These are phyloP conservation scores for Xylaria castorea DNA, from an alignment of 495 filamentous ascomycete genomes.

Conservation along the genomic window DNA sequence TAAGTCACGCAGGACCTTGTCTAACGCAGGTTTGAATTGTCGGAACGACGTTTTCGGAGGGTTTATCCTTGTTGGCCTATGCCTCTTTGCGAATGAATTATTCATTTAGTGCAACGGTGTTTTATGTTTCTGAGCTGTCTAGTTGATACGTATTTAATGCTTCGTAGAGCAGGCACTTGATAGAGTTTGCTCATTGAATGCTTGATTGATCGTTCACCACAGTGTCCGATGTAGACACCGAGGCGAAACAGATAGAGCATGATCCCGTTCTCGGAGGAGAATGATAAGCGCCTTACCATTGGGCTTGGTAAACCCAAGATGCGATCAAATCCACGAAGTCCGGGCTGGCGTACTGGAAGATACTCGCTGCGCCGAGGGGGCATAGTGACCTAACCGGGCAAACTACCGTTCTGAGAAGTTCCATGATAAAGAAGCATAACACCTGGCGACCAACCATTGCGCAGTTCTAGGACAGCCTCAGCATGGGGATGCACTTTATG, in stretches of 20 bases:
- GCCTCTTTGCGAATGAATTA: neutral
- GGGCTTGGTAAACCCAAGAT: conserved; percentile 13
- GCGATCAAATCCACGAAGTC: conserved; percentile 4
- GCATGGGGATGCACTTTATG: conserved; percentile 16
- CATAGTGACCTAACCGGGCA: conserved; percentile 25
- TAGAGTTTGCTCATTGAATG: neutral
- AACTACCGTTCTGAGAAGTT: conserved; percentile 18
- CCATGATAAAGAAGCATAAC: conserved; percentile 22
- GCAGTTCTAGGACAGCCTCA: conserved; percentile 23
- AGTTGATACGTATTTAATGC: neutral
- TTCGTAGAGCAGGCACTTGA: neutral
- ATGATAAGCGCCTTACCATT: conserved; percentile 22
- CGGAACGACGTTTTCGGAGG: conserved; percentile 19
- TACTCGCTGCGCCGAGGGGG: conserved; percentile 20
- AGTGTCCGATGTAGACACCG: neutral
- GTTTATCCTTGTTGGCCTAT: neutral
- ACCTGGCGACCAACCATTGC: conserved; percentile 31
- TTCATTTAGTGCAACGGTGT: neutral
- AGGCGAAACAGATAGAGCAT: neutral
- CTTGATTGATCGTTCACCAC: neutral
- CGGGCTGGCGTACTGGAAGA: neutral
- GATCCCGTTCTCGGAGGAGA: conserved; percentile 26
- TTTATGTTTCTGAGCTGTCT: neutral
- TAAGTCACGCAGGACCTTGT: conserved; percentile 12
- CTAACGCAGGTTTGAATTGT: conserved; percentile 13